Evolutionary conservation across 257 asterid species (phyloP).

Genomic region (Solanum okadae): DNA sequence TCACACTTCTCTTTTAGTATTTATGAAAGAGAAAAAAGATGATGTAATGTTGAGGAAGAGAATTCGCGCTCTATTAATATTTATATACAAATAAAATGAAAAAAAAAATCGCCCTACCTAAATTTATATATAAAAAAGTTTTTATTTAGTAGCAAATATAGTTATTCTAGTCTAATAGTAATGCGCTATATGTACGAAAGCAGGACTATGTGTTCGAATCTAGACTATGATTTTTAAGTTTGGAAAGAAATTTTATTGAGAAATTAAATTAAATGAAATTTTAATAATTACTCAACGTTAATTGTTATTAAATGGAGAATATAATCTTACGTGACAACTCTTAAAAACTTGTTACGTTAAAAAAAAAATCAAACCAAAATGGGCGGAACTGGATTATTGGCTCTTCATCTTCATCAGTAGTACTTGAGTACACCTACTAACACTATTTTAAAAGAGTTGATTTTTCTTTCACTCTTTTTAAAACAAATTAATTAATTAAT

Average conservation of each 20-base stretch:
- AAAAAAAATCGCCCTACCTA: not conserved
- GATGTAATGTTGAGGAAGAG: not conserved
- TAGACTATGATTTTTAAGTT: too few relatives aligned
- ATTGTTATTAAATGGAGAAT: not conserved
- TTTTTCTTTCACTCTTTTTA: too few relatives aligned
- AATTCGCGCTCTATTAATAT: not conserved
- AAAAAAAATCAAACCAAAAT: not conserved
- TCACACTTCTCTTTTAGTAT: not conserved
- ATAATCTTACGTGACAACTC: not conserved
- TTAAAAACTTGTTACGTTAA: too few relatives aligned
- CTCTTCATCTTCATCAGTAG: not conserved
- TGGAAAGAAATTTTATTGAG: not conserved
- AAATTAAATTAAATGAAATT: too few relatives aligned
- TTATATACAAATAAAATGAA: not conserved
- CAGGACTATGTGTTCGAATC: not conserved
- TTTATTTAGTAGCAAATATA: not conserved
- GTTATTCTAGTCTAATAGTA: not conserved
- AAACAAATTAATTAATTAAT: not conserved
- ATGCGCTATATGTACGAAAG: not conserved
- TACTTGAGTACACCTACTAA: not conserved
- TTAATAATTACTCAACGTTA: not conserved
- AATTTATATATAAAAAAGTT: too few relatives aligned
- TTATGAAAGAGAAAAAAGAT: not conserved
- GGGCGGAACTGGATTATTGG: not conserved
- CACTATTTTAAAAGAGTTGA: not conserved